These are phyloP conservation scores for Myriosclerotinia scirpicola DNA, from an alignment of 2,329 filamentous ascomycete genomes.

Conservation along the genomic window DNA sequence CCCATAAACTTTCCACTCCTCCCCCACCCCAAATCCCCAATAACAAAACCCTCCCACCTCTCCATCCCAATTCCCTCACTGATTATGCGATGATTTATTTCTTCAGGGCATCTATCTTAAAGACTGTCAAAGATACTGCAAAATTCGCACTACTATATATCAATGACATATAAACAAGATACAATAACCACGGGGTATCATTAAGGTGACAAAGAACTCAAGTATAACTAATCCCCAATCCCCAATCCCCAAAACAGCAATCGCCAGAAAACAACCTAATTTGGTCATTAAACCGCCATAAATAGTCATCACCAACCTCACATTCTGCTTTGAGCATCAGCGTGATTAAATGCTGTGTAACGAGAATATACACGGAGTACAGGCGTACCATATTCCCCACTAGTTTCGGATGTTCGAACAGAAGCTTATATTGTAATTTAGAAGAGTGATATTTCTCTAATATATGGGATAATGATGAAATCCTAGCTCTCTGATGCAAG, in stretches of 20 bases:
- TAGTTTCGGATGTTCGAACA: no score
- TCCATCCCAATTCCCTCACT: constrained; percentile 14
- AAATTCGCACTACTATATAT: no score
- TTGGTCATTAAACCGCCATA: not conserved
- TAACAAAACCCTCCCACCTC: constrained; percentile 4
- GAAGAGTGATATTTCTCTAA: no score
- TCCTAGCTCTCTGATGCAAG: no score
- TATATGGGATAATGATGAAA: no score
- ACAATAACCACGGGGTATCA: no score
- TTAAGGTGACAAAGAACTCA: not conserved
- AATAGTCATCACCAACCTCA: not conserved
- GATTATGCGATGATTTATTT: no score
- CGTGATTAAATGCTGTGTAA: not conserved
- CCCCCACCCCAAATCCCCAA: not conserved
- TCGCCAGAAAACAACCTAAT: not conserved
- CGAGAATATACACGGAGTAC: not conserved
- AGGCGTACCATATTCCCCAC: no score
- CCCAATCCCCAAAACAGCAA: not conserved
- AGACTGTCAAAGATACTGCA: no score
- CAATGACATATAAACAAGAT: no score
- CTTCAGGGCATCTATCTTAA: no score
- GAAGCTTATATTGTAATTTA: no score
- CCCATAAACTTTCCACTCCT: constrained; percentile 21
- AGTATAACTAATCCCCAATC: constrained; percentile 1
- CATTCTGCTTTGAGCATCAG: not conserved